phyloP scores from a whole-genome alignment of 345 rosid species.

The Rhodamnia rubescens region DNA sequence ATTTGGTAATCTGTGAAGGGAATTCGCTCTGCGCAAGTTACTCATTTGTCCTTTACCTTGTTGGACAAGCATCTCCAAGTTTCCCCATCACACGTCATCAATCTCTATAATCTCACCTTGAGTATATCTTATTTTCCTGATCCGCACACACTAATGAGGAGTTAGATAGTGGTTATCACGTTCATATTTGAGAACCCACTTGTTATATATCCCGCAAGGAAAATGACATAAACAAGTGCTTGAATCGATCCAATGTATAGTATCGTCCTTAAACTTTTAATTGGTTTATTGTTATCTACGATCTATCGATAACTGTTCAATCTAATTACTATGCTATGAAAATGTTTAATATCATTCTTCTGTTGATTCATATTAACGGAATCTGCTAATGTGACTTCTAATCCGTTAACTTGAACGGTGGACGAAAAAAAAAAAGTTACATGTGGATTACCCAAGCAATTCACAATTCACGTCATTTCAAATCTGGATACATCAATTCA shows the following conservation, averaged over 20 bases:
- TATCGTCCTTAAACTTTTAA: neutral
- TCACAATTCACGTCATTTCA: too few relatives aligned
- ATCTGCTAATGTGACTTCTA: neutral
- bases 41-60: neutral
- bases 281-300: neutral
- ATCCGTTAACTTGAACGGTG: neutral
- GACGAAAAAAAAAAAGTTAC: neutral
- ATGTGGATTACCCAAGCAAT: neutral
- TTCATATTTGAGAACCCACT: neutral
- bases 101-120: neutral
- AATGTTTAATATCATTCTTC: neutral
- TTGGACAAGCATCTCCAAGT: neutral
- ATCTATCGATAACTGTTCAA: neutral
- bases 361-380: neutral
- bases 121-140: neutral
- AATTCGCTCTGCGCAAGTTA: neutral
- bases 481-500: neutral
- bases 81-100: neutral
- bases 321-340: neutral
- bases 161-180: neutral
- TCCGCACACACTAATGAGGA: neutral
- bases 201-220: neutral
- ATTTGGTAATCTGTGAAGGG: neutral
- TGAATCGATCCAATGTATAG: neutral
- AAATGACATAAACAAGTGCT: neutral